phyloP scores from a whole-genome alignment of 176 grass and related monocot genomes.

The Oryza brachyantha region DNA sequence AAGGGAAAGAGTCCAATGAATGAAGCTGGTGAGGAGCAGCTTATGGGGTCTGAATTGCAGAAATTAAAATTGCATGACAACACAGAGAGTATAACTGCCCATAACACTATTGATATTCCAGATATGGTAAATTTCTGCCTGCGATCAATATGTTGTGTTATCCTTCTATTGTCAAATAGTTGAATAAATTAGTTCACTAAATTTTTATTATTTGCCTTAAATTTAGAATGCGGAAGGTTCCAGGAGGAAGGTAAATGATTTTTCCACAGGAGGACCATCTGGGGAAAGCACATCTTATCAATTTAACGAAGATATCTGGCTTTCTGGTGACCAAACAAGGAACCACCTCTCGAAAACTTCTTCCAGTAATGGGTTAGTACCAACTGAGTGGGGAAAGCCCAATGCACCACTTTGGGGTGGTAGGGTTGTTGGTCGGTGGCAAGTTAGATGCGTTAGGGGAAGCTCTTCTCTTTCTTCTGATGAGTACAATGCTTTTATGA shows the following conservation, averaged over 20 bases:
- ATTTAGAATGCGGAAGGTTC: conserved; percentile 53
- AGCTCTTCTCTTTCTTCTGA: conserved; percentile 66
- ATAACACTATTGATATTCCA: conserved; percentile 50
- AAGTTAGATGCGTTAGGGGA: conserved; percentile 64
- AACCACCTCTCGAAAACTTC: conserved; percentile 54
- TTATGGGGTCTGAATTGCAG: conserved; percentile 56
- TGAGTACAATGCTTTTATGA: conserved; percentile 86
- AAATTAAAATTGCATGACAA: conserved; percentile 61
- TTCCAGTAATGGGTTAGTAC: conserved; percentile 40
- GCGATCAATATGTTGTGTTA: conserved; percentile 8
- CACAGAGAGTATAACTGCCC: conserved; percentile 41
- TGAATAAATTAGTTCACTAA: conserved; percentile 25
- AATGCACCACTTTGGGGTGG: conserved; percentile 80
- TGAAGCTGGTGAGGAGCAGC: conserved; percentile 40
- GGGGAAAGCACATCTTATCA: conserved; percentile 65
- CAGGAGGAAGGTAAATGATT: conserved; percentile 38
- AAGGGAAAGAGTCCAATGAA: conserved; percentile 53
- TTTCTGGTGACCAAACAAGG: conserved; percentile 59
- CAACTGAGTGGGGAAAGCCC: conserved; percentile 62
- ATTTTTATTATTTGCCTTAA: conserved; percentile 36
- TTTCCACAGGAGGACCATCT: conserved; percentile 59
- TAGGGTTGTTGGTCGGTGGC: conserved; percentile 61
- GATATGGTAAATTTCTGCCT: conserved; percentile 33
- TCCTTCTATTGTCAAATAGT: neutral
- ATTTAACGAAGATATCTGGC: conserved; percentile 61